Percentiles rank a stretch among this genome's conserved stretches.
Evolutionary conservation across 345 rosid genomes (phyloP).

Genomic region (Linum usitatissimum): DNA sequence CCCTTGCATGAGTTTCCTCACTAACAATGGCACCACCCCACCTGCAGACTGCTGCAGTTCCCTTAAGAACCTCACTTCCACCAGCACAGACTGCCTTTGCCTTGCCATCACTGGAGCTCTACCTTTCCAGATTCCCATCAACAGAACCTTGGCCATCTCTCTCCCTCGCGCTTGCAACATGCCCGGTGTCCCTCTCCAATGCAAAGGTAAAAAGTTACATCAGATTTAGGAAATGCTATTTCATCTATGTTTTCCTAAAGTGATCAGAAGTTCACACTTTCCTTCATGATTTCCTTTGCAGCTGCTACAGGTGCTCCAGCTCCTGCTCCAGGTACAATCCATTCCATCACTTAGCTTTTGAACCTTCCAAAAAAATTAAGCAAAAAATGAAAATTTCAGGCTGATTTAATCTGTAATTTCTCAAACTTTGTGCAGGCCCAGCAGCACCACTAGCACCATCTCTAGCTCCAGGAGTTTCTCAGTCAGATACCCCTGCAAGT

Average conservation of each 20-base stretch:
- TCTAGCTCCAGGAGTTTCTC: neutral
- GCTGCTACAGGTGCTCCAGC: constrained; percentile 39
- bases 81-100: constrained; percentile 60
- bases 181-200: constrained; percentile 69
- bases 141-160: constrained; percentile 61
- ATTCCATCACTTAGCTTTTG: no score
- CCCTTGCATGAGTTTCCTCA: constrained; percentile 59
- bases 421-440: constrained; percentile 33
- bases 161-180: constrained; percentile 84
- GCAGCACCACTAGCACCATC: constrained; percentile 35
- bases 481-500: neutral
- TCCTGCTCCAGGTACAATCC: constrained; percentile 49
- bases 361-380: no score
- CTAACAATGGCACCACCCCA: constrained; percentile 56
- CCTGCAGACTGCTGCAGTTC: constrained; percentile 52
- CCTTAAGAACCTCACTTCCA: constrained; percentile 41
- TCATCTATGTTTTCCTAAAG: no score
- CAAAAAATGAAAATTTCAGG: no score
- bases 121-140: constrained; percentile 64
- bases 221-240: neutral
- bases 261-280: constrained; percentile 1
- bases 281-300: constrained; percentile 15
- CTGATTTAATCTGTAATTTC: no score
- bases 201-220: constrained; percentile 34
- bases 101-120: constrained; percentile 50